Percentiles rank a stretch among this genome's conserved stretches.
Evolutionary conservation across 306 rosid species (phyloP).

Genomic region (Oemleria cerasiformis): DNA sequence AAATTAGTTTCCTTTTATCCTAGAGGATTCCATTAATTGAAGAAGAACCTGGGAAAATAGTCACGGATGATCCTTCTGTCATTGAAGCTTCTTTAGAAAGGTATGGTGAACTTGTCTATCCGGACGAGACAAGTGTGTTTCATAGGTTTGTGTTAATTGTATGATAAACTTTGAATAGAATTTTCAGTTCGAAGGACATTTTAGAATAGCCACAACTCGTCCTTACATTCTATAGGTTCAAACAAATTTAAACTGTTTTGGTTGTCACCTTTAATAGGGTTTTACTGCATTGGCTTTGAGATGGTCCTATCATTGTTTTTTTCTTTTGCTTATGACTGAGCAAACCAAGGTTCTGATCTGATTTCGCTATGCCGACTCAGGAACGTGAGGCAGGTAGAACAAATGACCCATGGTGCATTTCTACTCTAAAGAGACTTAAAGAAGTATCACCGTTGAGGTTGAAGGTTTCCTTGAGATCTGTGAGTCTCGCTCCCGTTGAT

Average conservation of each 20-base stretch:
- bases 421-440: constrained; percentile 64
- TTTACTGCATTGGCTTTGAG: neutral
- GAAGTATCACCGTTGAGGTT: constrained; percentile 88
- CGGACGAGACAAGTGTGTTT: constrained; percentile 47
- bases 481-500: constrained; percentile 36
- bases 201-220: constrained; percentile 5
- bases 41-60: constrained; percentile 72
- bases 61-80: constrained; percentile 86
- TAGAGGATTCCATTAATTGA: constrained; percentile 78
- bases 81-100: constrained; percentile 74
- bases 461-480: constrained; percentile 90
- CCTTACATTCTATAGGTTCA: neutral
- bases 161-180: neutral
- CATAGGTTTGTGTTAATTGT: constrained; percentile 48
- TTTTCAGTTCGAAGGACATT: neutral
- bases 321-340: neutral
- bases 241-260: neutral
- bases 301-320: neutral
- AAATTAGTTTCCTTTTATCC: constrained; percentile 23
- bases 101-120: constrained; percentile 60
- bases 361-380: constrained; percentile 27
- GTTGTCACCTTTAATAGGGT: neutral
- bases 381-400: constrained; percentile 63
- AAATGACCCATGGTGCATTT: constrained; percentile 71
- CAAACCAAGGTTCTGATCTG: neutral